phyloP scores from a whole-genome alignment of 371 early-diverging fungal genomes.

The Capniomyces stellatus region DNA sequence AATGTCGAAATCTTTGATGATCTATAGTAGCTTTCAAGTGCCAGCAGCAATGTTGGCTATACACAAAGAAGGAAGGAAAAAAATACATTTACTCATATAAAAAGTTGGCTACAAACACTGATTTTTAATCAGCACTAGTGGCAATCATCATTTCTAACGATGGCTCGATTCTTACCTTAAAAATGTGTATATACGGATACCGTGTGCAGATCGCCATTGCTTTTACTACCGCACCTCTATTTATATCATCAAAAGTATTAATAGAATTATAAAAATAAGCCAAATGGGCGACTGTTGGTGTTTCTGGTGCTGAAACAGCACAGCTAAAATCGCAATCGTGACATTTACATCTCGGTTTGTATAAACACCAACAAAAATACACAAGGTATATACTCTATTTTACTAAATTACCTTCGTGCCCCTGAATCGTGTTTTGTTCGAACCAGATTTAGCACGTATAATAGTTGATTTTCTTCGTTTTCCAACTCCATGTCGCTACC shows the following conservation, averaged over 20 bases:
- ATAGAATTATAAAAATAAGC: no score
- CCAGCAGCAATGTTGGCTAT: slow-evolving; percentile 69
- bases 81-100: no score
- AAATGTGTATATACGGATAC: slow-evolving; percentile 77
- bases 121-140: no score
- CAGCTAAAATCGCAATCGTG: no score
- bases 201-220: slow-evolving; percentile 86
- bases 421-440: slow-evolving; percentile 66
- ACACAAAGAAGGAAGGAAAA: no score
- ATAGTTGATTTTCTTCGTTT: slow-evolving; percentile 32
- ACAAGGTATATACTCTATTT: no score
- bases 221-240: slow-evolving; percentile 79
- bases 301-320: no score
- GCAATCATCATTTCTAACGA: slow-evolving; percentile 6
- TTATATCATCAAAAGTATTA: no score
- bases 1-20: slow-evolving; percentile 55
- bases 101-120: no score
- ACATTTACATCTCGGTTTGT: no score
- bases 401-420: slow-evolving; percentile 1
- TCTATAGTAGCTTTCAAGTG: slow-evolving; percentile 79
- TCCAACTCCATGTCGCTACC: not conserved
- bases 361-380: no score
- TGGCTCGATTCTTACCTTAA: slow-evolving; percentile 41
- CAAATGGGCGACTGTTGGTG: no score
- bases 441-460: slow-evolving; percentile 78